Evolutionary conservation across 2,329 filamentous ascomycete species (phyloP).

Genomic region (Colletotrichum godetiae): DNA sequence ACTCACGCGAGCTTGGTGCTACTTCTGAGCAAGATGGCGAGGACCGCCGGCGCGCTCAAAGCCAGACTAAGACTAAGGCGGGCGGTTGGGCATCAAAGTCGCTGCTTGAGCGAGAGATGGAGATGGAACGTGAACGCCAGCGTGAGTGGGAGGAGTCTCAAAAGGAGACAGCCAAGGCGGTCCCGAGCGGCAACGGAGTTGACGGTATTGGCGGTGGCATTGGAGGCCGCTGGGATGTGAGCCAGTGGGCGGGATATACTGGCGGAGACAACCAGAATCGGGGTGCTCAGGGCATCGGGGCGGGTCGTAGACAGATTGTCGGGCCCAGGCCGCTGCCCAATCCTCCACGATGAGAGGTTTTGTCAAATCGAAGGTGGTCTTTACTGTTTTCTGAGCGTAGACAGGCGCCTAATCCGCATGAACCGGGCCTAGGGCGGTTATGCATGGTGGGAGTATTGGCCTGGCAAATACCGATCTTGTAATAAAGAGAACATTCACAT

Average conservation of each 20-base stretch:
- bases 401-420: not conserved
- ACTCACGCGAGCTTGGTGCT: slow-evolving; percentile 65
- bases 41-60: slow-evolving; percentile 68
- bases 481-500: not conserved
- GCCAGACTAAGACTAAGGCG: slow-evolving; percentile 71
- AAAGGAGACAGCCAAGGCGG: slow-evolving; percentile 68
- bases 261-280: slow-evolving; percentile 81
- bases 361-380: not conserved
- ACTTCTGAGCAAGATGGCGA: slow-evolving; percentile 72
- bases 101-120: slow-evolving; percentile 83
- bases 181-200: slow-evolving; percentile 61
- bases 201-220: slow-evolving; percentile 76
- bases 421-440: not conserved
- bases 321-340: slow-evolving; percentile 75
- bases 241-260: slow-evolving; percentile 80
- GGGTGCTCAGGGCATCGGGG: slow-evolving; percentile 73
- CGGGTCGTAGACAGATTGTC: slow-evolving; percentile 81
- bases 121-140: slow-evolving; percentile 80
- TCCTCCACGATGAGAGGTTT: slow-evolving; percentile 12
- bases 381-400: slow-evolving; percentile 1
- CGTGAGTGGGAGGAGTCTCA: slow-evolving; percentile 84
- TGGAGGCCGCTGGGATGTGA: slow-evolving; percentile 78
- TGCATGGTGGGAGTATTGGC: not conserved
- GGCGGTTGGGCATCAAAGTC: slow-evolving; percentile 75
- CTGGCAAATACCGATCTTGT: not conserved